Conservation (phyloP, 139 green algal genomes). For the Coelastrella sp. region DNA sequence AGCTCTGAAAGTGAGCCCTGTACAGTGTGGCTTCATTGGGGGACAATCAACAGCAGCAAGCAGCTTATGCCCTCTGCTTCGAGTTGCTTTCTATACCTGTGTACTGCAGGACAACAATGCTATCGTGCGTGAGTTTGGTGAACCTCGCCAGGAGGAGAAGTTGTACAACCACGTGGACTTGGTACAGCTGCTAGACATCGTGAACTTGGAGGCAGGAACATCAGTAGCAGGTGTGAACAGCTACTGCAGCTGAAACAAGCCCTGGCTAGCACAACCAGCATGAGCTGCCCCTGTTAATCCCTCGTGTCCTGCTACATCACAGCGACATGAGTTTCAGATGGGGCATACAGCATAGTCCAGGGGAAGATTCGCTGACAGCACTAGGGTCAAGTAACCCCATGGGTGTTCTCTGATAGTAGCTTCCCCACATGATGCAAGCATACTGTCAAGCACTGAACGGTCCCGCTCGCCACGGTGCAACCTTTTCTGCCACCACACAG, state of each 20-base stretch:
- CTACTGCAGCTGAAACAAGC: not conserved
- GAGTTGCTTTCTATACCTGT: not conserved
- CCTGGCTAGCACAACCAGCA: too few species aligned
- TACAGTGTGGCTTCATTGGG: too few species aligned
- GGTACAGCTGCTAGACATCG: constrained; percentile 93
- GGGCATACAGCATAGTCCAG: not conserved
- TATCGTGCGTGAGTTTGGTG: constrained; percentile 83
- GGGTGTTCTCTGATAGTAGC: constrained; percentile 6
- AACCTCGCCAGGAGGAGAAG: constrained; percentile 65
- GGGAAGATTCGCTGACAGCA: constrained; percentile 13
- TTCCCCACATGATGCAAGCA: not conserved
- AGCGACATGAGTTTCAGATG: constrained; percentile 10
- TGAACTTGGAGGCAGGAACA: constrained; percentile 90
- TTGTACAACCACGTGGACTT: constrained; percentile 97
- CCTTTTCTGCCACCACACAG: too few species aligned
- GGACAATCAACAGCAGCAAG: too few species aligned
- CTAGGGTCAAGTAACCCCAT: not conserved
- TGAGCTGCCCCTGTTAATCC: not conserved
- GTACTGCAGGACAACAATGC: constrained; percentile 89
- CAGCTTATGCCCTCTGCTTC: too few species aligned
- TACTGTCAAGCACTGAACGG: too few species aligned
- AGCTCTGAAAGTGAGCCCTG: too few species aligned
- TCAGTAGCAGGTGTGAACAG: constrained; percentile 58
- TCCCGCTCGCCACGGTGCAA: too few species aligned
- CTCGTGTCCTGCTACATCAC: not conserved